Evolutionary conservation across 2,329 filamentous ascomycete genomes (phyloP), one percentile per base, ranked within the genome.

Genomic region (Blumeriella jaapii): DNA sequence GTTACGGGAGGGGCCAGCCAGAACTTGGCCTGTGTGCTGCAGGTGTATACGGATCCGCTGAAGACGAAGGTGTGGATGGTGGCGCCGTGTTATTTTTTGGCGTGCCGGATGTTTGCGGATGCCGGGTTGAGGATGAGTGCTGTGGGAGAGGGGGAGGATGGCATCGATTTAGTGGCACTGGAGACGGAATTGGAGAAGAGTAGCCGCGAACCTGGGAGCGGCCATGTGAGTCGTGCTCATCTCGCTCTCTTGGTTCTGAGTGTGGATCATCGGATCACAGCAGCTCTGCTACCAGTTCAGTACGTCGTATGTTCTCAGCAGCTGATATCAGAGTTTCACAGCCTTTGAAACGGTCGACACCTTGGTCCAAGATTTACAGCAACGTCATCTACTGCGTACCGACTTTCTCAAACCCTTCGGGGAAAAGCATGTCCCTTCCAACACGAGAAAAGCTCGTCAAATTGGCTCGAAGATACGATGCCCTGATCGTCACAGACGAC

Each of bases 381-480:
- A 82, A 95, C 54, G 57, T 95, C 48, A 79, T 98, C 48, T 96
- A 96, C 56, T 74, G 75, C 19, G 86, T 93, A 10, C 84, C 91
- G 0, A 85, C 85, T 0, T 93, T 87, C 56, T 76, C 83, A 31
- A 96, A 96, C 53, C 91, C 91, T 0, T 86, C 82, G 0, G 84
- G 80, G 18, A 80, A 79, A 52, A 86, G 83, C 3, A 89, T 93
- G 77, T 75, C 78, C 10, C 58, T 85, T 3, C 55, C 59, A 12
- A 71, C 80, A 17, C 71, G 91, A 3, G 61, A 76, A 44, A 64
- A 64, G 8, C 67, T 96, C 3, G 75, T 96, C 15, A 62, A 64
- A n/a, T 59, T 95, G 5, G 89, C 89, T 0, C 70, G 89, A 38
- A 65, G 76, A 39, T 74, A 80, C 55, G 78, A 96, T 55, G 84